Percentiles rank a stretch among this genome's conserved stretches.
phyloP scores from a whole-genome alignment of 768 basidiomycete species.

The Termitomyces titanicus region DNA sequence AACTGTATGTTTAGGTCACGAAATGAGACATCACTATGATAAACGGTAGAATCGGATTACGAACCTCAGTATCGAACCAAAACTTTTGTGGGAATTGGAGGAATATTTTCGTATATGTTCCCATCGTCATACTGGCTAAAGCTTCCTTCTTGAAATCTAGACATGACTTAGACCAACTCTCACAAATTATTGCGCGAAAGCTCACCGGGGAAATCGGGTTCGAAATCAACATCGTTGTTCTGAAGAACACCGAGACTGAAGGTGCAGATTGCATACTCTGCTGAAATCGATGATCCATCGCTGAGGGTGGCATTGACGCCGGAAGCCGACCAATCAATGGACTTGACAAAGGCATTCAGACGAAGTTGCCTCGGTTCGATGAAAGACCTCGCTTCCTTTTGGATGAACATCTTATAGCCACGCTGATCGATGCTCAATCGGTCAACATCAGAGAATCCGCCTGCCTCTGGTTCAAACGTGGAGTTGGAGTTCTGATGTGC shows the following conservation, averaged over 20 bases:
- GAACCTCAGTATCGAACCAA: conserved; percentile 42
- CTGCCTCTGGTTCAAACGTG: conserved; percentile 44
- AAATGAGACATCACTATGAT: neutral
- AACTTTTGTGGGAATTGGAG: conserved; percentile 60
- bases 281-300: conserved; percentile 40
- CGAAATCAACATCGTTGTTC: conserved; percentile 53
- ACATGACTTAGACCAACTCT: neutral
- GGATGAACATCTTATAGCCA: conserved; percentile 56
- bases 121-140: conserved; percentile 63
- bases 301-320: conserved; percentile 47
- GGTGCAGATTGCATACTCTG: conserved; percentile 62
- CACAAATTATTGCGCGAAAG: neutral
- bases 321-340: conserved; percentile 38
- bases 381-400: conserved; percentile 54
- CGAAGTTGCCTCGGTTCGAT: conserved; percentile 43
- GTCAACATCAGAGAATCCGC: conserved; percentile 50
- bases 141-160: conserved; percentile 55
- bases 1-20: conserved; percentile 29
- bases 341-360: conserved; percentile 47
- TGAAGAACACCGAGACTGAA: conserved; percentile 73
- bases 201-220: conserved; percentile 48
- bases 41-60: neutral
- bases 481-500: conserved; percentile 53
- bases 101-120: conserved; percentile 67
- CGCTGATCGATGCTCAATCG: conserved; percentile 55